Conservation (phyloP, 106 monocot species). For the Phalaenopsis aphrodite region DNA sequence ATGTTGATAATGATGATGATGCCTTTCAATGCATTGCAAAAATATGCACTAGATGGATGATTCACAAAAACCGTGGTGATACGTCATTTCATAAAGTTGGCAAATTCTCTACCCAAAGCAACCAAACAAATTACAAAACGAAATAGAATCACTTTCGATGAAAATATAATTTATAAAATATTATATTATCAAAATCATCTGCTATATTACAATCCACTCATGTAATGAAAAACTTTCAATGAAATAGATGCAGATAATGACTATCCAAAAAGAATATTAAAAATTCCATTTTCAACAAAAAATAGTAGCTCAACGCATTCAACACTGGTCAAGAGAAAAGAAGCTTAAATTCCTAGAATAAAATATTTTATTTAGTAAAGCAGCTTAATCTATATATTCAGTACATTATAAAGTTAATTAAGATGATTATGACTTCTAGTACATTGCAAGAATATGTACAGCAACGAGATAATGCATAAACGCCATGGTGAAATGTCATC, state of each 20-base stretch:
- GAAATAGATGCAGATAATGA: conserved; percentile 1
- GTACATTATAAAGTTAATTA: too few species aligned
- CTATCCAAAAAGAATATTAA: not conserved
- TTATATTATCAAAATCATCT: not conserved
- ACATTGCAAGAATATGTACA: too few species aligned
- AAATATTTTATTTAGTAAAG: too few species aligned
- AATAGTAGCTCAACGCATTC: not conserved
- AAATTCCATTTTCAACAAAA: not conserved
- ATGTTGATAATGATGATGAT: not conserved
- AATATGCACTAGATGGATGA: not conserved
- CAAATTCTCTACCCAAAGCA: not conserved
- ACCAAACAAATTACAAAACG: not conserved
- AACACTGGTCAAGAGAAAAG: not conserved
- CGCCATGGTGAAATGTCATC: too few species aligned
- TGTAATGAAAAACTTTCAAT: not conserved
- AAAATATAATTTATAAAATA: not conserved
- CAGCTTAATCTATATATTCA: too few species aligned
- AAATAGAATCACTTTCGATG: not conserved
- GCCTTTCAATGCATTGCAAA: not conserved
- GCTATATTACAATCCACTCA: not conserved
- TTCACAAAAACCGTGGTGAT: not conserved
- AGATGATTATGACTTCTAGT: too few species aligned
- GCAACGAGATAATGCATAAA: too few species aligned
- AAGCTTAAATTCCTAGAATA: not conserved
- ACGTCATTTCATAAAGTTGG: not conserved